phyloP scores from a whole-genome alignment of 805 yeast genomes.

The Saturnispora sanitii region DNA sequence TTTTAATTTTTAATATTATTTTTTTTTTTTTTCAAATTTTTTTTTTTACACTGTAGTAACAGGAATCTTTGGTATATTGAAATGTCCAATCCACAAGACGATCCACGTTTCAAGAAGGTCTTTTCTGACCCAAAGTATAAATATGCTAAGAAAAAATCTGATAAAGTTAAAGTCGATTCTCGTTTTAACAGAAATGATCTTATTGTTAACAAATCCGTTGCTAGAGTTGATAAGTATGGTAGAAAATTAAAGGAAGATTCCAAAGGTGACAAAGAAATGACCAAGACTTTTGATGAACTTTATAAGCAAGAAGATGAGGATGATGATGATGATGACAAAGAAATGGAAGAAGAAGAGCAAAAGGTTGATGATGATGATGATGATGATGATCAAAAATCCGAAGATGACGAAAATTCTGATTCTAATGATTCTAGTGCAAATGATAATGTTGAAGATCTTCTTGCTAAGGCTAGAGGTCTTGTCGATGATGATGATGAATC shows the following conservation, averaged over 20 bases:
- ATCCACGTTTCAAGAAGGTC: conserved; percentile 69
- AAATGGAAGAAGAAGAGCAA: conserved; percentile 26
- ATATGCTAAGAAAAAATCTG: conserved; percentile 55
- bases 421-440: not conserved
- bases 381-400: conserved; percentile 26
- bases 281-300: conserved; percentile 43
- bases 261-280: conserved; percentile 6
- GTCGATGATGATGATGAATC: conserved; percentile 9
- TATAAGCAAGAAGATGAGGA: conserved; percentile 38
- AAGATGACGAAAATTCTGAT: conserved; percentile 21
- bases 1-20: too few species aligned
- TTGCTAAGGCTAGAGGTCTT: not conserved
- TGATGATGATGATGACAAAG: conserved; percentile 19
- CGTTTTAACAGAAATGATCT: conserved; percentile 67
- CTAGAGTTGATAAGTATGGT: conserved; percentile 81
- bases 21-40: not conserved
- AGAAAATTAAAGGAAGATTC: conserved; percentile 42
- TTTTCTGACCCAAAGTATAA: conserved; percentile 85
- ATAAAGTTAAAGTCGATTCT: conserved; percentile 72
- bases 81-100: conserved; percentile 26
- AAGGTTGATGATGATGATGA: conserved; percentile 22
- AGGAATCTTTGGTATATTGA: not conserved
- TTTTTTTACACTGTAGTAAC: not conserved
- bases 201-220: conserved; percentile 38
- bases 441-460: conserved; percentile 12